Conservation (phyloP, 2,329 filamentous ascomycete species). For the Colletotrichum agaves region DNA sequence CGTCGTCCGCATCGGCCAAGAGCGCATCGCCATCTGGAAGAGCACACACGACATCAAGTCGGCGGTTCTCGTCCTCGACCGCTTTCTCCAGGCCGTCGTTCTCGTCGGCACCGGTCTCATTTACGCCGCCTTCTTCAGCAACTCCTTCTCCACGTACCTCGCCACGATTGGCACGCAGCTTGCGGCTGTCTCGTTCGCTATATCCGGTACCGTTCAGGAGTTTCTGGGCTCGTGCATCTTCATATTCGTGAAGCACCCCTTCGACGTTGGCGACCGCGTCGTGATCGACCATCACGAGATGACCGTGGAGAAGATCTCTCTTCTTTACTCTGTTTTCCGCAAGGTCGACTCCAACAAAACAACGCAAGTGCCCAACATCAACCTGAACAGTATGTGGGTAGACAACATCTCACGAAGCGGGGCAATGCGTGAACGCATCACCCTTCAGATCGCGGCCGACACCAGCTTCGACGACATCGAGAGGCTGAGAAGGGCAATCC, state of each 20-base stretch:
- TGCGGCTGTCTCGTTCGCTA: slow-evolving; percentile 74
- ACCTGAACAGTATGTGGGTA: slow-evolving; percentile 74
- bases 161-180: slow-evolving; percentile 66
- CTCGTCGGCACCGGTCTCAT: slow-evolving; percentile 10
- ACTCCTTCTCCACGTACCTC: slow-evolving; percentile 65
- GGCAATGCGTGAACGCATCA: slow-evolving; percentile 71
- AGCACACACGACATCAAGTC: slow-evolving; percentile 23
- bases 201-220: slow-evolving; percentile 75
- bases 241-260: slow-evolving; percentile 77
- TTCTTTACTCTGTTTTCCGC: slow-evolving; percentile 39
- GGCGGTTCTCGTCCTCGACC: slow-evolving; percentile 18
- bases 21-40: slow-evolving; percentile 24
- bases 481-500: slow-evolving; percentile 53
- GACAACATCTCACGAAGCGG: slow-evolving; percentile 75
- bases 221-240: slow-evolving; percentile 75
- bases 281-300: slow-evolving; percentile 62
- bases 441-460: slow-evolving; percentile 73
- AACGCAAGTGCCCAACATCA: slow-evolving; percentile 61
- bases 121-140: slow-evolving; percentile 79
- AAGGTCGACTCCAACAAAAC: slow-evolving; percentile 33
- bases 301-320: slow-evolving; percentile 40
- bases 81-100: slow-evolving; percentile 14
- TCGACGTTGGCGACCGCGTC: slow-evolving; percentile 75
- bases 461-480: slow-evolving; percentile 76
- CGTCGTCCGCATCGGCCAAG: slow-evolving; percentile 7